Base-by-base conservation (phyloP, 345 rosid genomes). In the Salix purpurea region DNA sequence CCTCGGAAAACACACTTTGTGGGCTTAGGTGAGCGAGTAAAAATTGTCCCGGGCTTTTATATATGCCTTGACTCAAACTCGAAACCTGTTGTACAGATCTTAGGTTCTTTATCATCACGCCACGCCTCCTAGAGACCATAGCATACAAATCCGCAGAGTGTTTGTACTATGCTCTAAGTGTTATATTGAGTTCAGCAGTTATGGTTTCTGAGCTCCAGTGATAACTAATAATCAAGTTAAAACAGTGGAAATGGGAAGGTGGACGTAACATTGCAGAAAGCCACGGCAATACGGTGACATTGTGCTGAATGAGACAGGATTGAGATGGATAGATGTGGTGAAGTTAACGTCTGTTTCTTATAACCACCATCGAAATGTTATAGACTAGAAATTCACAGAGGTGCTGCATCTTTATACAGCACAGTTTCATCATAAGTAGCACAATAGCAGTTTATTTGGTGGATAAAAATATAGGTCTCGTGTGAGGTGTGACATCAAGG, bases 51-150 rank as follows among this genome's bases (percentile, higher is more conserved):
- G 32, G 32, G 32, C 3, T 30, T 3, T 30, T 30, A 30, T 30
- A 3, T 30, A 30, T 2, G 3, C 32, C 32, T 3, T 30, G 32
- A 30, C 32, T 30, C 32, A 30, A 30, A 30, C 32, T 30, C 32
- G 32, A 30, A 3, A 30, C 3, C 2, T 30, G 2, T 30, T 2
- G 32, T 30, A 30, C 2, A 30, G 0, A 30, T 30, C 4, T 30
- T 0, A 3, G 4, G 4, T 0, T 3, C 4, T 30, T 2, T 30
- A 0, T 30, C 32, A 30, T 30, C 32, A 30, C 4, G 32, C 4
- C 32, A 3, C 32, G 0, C 32, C 32, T 2, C 32, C 4, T 30
- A 3, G 4, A 3, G 32, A 30, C 46, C 65, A 10, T 6, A 10
- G 48, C 46, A 56, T 56, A 14, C 19, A 56, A 13, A 32, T 32